Base-by-base conservation (phyloP, 2,329 filamentous ascomycete species). In the Hysterium pulicare region DNA sequence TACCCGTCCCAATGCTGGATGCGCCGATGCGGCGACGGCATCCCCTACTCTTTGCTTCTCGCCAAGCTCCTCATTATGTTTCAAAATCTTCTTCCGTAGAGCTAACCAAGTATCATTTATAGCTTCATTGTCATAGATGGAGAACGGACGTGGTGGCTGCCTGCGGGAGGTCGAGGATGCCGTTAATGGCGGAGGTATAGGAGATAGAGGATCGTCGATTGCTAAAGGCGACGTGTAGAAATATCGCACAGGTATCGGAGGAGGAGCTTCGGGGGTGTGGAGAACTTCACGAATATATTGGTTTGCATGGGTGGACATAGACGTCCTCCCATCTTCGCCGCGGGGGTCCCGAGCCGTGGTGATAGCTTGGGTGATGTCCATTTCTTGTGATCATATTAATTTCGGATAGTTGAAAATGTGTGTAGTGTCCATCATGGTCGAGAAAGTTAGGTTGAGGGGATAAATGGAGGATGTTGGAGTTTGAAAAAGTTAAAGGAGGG, bases 201-300 rank as follows among this genome's bases (percentile, higher is more conserved):
- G 79, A 8, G 86, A 88, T n/a, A 95, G 76, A 19, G 88, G 88
- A 58, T 95, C 90, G 58, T 95, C 90, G 59, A 95, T 90, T 22
- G 89, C 84, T 38, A 91, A 78, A 10, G 82, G 73, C 9, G 89
- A 93, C 11, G 82, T 79, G 66, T 95, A 95, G 68, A 95, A 95
- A 71, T 89, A 95, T 37, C 67, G 67, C 24, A 63, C 59, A 36
- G 55, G 42, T 22, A 69, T 61, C 3, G 59, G 40, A 16, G 66
- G 53, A 22, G 67, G 62, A 2, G 60, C 51, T 41, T 69, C 64
- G 16, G 50, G 37, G 5, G 55, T 53, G 40, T 73, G 70, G 20
- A 73, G 58, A 19, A 72, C 61, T 48, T 72, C 64, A 38, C 71
- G 65, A 36, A 71, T 69, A 54, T 72, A 73, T 46, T 67, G 64